Evolutionary conservation across 176 grass and related monocot genomes (phyloP), one percentile per base, ranked within the genome.

Genomic region (Leersia perrieri): DNA sequence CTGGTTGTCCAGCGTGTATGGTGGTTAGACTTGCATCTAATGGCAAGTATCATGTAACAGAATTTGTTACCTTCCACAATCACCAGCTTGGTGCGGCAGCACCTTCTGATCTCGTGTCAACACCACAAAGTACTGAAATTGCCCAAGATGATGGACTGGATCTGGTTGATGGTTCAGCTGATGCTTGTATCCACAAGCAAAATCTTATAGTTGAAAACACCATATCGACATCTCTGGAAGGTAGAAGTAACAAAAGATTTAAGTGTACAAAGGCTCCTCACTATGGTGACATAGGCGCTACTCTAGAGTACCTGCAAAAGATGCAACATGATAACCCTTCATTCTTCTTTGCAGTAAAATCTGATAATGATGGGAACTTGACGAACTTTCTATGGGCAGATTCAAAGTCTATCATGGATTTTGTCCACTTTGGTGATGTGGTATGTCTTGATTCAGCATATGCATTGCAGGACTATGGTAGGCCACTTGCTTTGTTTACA

Each of bases 1-100:
- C 94, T 73, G 92, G 94, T 80, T 97, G 92, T 75, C 94, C 94
- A 18, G 87, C 89, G 27, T 97, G 94, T 76, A 94, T 97, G 94
- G 87, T 94, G 41, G 86, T 97, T 62, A 89, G 94, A 60, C 80
- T 92, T 73, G 79, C 85, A 64, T 57, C 74, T 63, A 88, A 86
- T 20, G 94, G 92, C 16, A 94, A 88, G 66, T 97, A 97, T 79
- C 85, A 90, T 69, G 94, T 92, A 60, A 89, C 91, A n/a, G 89
- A 94, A 74, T 94, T 97, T 83, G 92, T 94, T 60, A 92, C 92
- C 23, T 92, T 68, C 57, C 94, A 97, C 82, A 97, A 97, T 83
- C 94, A 97, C 79, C 82, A 86, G 61, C 85, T 97, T 75, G 82
- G 86, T 45, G 75, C 86, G 36, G 71, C 82, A 41, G 72, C 80